Evolutionary conservation across 768 basidiomycete species (phyloP).

Genomic region (Rhodotorula diobovata): DNA sequence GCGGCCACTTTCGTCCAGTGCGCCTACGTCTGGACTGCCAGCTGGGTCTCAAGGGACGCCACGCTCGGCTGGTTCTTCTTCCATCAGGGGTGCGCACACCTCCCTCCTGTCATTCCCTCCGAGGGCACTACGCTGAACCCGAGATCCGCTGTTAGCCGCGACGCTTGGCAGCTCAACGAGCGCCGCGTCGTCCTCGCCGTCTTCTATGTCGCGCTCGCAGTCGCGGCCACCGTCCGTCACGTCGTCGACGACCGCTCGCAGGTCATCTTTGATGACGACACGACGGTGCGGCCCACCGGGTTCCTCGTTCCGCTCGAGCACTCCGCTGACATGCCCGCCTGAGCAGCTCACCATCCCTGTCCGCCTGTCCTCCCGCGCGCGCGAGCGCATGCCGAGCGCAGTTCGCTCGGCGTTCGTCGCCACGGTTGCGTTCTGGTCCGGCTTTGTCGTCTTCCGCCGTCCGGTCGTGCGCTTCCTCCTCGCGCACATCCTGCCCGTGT

Average conservation of each 20-base stretch:
- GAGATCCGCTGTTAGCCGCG: not conserved
- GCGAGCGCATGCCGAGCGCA: not conserved
- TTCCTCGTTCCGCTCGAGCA: not conserved
- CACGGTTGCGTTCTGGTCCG: constrained; percentile 17
- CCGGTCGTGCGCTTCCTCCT: constrained; percentile 29
- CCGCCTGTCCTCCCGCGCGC: constrained; percentile 11
- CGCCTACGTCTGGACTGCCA: constrained; percentile 25
- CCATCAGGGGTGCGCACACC: constrained; percentile 28
- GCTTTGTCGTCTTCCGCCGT: constrained; percentile 25
- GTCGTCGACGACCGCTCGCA: constrained; percentile 11
- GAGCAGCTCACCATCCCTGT: constrained; percentile 22
- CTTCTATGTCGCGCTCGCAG: constrained; percentile 14
- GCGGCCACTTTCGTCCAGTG: not conserved
- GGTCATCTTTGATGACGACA: constrained; percentile 27
- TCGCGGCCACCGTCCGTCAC: constrained; percentile 12
- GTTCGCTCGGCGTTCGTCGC: not conserved
- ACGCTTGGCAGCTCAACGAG: constrained; percentile 36
- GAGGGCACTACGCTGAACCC: not conserved
- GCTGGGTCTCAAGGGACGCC: constrained; percentile 5
- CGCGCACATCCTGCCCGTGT: constrained; percentile 12
- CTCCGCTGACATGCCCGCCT: too few relatives aligned
- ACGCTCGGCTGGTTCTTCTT: constrained; percentile 20
- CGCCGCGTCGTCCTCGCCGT: constrained; percentile 23
- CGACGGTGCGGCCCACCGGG: not conserved
- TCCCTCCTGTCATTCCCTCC: not conserved